A percentile compares a stretch with the other conserved stretches of the same genome.
Evolutionary conservation across 2,329 filamentous ascomycete genomes (phyloP).

Genomic region (Xylaria sp.): DNA sequence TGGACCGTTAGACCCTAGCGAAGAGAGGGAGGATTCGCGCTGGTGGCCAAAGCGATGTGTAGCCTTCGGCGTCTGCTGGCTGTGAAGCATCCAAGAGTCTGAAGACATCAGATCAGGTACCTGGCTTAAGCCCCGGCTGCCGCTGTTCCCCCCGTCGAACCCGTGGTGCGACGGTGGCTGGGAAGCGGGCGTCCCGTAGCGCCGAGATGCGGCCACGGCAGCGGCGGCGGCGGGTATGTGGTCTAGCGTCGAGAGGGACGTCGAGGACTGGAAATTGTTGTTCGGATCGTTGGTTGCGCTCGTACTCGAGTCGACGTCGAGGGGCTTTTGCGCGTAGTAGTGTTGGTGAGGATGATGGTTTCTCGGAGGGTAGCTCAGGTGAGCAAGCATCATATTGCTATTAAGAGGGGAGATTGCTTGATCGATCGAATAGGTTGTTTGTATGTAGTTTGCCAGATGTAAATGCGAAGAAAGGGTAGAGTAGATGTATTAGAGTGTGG

Average conservation of each 20-base stretch:
- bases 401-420: slow-evolving; percentile 16
- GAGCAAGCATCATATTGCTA: slow-evolving; percentile 38
- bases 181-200: slow-evolving; percentile 26
- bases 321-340: slow-evolving; percentile 16
- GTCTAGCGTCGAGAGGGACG: slow-evolving; percentile 39
- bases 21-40: slow-evolving; percentile 64
- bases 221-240: slow-evolving; percentile 38
- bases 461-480: slow-evolving; percentile 6
- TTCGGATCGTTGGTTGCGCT: slow-evolving; percentile 34
- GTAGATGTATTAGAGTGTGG: slow-evolving; percentile 16
- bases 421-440: slow-evolving; percentile 7
- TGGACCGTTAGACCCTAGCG: slow-evolving; percentile 62
- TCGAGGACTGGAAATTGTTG: slow-evolving; percentile 25
- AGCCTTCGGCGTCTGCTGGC: slow-evolving; percentile 34
- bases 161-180: slow-evolving; percentile 13
- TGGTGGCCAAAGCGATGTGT: slow-evolving; percentile 51
- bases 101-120: slow-evolving; percentile 39
- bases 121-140: slow-evolving; percentile 31
- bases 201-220: slow-evolving; percentile 33
- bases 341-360: slow-evolving; percentile 29
- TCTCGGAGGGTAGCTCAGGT: slow-evolving; percentile 33
- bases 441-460: slow-evolving; percentile 7
- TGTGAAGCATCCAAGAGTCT: slow-evolving; percentile 35
- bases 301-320: slow-evolving; percentile 26
- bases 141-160: slow-evolving; percentile 20